Base-by-base conservation (phyloP, 2,329 filamentous ascomycete species). In the Cyphellophora attinorum region DNA sequence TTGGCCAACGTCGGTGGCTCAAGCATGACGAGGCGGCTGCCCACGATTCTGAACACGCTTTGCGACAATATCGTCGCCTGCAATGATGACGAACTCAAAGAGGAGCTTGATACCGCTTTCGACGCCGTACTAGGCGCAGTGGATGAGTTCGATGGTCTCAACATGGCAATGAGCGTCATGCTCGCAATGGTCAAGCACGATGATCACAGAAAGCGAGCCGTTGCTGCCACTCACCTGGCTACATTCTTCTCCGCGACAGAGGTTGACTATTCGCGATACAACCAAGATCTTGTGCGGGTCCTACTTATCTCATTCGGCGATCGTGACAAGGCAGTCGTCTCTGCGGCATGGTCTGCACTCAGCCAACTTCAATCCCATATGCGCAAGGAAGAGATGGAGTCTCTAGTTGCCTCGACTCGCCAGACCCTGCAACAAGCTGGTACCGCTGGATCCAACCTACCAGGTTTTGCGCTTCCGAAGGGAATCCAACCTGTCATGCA, bases 371-470 rank as follows among this genome's bases (percentile, higher is more conserved):
- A 88, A 29, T 88, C 88, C 57, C 81, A 78, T 49, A 72, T 98
- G 42, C 81, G 80, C 54, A 98, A 98, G 60, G 93, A 98, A 55
- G 89, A 96, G 61, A 96, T 98, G 91, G 93, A 98, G 55, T 78
- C 81, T 1, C 70, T 98, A 29, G 86, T 94, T 12, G 67, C 76
- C 35, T 91, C 89, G 1, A 94, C 89, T 2, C 72, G 89, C 39
- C 83, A 93, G 58, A 80, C 84, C 2, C 70, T 98, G 35, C 79
- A 84, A 46, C 85, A 89, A 51, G 83, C 96, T 30, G 91, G 93
- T 49, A 84, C 94, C 29, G 67, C 86, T 27, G 91, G 91, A 17
- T 73, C 79, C 27, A 80, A 88, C 51, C 68, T 98, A 30, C 76
- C 86, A 25, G 93, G 91, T 21, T 98, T 98, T 64, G 70, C 68